Percentiles rank a stretch among this genome's conserved stretches.
Conservation (phyloP, 164 flowering plant species). For the Magnolia officinalis region DNA sequence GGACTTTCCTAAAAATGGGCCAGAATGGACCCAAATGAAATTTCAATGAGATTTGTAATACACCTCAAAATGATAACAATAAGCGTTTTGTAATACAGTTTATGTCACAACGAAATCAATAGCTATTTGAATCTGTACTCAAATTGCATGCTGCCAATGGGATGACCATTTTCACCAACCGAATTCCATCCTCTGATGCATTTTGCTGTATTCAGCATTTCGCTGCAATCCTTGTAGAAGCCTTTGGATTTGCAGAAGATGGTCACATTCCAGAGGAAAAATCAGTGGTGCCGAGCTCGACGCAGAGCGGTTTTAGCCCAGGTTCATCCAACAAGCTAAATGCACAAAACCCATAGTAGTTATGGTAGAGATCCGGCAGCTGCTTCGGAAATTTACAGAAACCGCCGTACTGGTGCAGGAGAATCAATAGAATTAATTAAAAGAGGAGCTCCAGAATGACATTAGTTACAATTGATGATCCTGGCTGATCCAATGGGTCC, state of each 20-base stretch:
- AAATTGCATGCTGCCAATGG: too few species aligned
- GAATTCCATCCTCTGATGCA: not conserved
- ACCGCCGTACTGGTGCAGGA: constrained; percentile 74
- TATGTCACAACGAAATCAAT: not conserved
- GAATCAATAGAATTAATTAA: constrained; percentile 6
- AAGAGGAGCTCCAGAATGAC: not conserved
- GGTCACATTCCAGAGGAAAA: constrained; percentile 36
- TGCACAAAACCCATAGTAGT: constrained; percentile 79
- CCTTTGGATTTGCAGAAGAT: not conserved
- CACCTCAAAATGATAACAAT: too few species aligned
- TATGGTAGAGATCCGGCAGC: constrained; percentile 86
- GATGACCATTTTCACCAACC: not conserved
- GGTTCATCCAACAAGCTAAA: constrained; percentile 82
- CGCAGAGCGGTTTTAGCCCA: constrained; percentile 47
- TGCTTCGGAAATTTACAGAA: constrained; percentile 75
- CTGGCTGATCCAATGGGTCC: too few species aligned
- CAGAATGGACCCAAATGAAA: too few species aligned
- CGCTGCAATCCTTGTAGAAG: not conserved
- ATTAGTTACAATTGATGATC: too few species aligned
- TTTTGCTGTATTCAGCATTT: too few species aligned
- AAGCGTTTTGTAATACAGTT: not conserved
- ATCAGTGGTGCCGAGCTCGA: constrained; percentile 64
- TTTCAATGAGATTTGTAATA: too few species aligned
- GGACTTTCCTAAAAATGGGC: too few species aligned
- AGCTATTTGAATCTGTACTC: not conserved